A percentile compares a stretch with the other conserved stretches of the same genome.
These are phyloP conservation scores for Saturnispora halmiae DNA, from an alignment of 805 yeast genomes.

Conservation along the genomic window DNA sequence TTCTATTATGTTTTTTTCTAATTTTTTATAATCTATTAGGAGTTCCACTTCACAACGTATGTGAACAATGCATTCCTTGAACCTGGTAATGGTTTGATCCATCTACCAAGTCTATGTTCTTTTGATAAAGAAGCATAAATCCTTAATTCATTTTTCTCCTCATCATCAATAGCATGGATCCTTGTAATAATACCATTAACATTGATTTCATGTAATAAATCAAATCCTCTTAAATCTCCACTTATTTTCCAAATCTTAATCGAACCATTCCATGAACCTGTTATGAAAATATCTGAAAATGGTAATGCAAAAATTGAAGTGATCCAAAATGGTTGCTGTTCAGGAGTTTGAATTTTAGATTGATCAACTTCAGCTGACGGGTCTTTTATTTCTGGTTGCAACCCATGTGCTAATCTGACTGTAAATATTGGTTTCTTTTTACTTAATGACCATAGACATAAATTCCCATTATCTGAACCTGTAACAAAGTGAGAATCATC, in stretches of 20 bases:
- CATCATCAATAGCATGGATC: conserved; percentile 47
- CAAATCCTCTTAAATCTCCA: conserved; percentile 54
- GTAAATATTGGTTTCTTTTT: conserved; percentile 81
- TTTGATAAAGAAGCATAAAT: conserved; percentile 65
- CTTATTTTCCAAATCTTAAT: conserved; percentile 71
- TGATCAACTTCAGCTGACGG: conserved; percentile 43
- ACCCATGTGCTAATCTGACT: conserved; percentile 70
- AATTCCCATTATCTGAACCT: conserved; percentile 89
- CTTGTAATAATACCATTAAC: conserved; percentile 64
- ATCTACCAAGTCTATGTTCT: conserved; percentile 84
- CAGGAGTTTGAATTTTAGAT: conserved; percentile 48
- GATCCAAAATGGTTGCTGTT: conserved; percentile 74
- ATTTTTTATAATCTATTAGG: not conserved
- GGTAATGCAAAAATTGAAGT: conserved; percentile 78
- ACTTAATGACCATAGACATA: conserved; percentile 82
- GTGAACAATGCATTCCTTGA: conserved; percentile 68
- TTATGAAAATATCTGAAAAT: conserved; percentile 69
- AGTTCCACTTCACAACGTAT: conserved; percentile 32
- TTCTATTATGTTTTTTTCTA: not conserved
- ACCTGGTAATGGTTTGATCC: conserved; percentile 56
- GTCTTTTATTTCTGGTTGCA: conserved; percentile 31
- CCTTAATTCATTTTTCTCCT: conserved; percentile 42
- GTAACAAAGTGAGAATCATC: conserved; percentile 91
- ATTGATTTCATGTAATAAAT: conserved; percentile 44
- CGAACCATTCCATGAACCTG: conserved; percentile 83